A percentile compares a stretch with the other conserved stretches of the same genome.
Evolutionary conservation across 2,329 filamentous ascomycete species (phyloP).

Genomic region (Zasmidium cellare): DNA sequence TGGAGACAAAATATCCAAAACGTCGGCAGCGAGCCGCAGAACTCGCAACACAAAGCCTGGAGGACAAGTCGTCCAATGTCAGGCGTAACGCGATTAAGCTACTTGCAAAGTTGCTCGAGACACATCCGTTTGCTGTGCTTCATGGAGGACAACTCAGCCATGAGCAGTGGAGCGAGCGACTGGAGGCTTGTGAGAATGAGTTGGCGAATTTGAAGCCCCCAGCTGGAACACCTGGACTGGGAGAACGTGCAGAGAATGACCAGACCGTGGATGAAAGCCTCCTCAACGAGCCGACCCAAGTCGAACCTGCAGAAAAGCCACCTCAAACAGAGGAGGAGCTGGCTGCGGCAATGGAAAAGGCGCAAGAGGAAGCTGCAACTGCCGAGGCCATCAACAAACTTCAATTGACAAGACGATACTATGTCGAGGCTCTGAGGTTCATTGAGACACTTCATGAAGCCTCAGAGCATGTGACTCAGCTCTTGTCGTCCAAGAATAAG

Average conservation of each 20-base stretch:
- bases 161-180: slow-evolving; percentile 79
- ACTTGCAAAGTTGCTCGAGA: slow-evolving; percentile 82
- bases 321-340: slow-evolving; percentile 79
- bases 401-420: slow-evolving; percentile 85
- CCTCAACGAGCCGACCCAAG: slow-evolving; percentile 83
- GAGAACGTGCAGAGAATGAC: slow-evolving; percentile 62
- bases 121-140: slow-evolving; percentile 89
- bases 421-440: slow-evolving; percentile 88
- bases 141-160: slow-evolving; percentile 83
- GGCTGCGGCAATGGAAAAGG: slow-evolving; percentile 71
- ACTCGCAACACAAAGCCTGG: slow-evolving; percentile 81
- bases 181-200: slow-evolving; percentile 81
- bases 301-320: slow-evolving; percentile 63
- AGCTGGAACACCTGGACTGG: slow-evolving; percentile 72
- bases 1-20: slow-evolving; percentile 96
- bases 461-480: slow-evolving; percentile 77
- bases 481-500: slow-evolving; percentile 94
- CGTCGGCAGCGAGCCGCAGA: slow-evolving; percentile 84
- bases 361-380: slow-evolving; percentile 82
- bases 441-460: slow-evolving; percentile 87
- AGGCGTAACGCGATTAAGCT: slow-evolving; percentile 93
- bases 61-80: slow-evolving; percentile 98
- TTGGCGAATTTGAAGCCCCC: slow-evolving; percentile 80
- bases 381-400: slow-evolving; percentile 86
- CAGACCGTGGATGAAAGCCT: slow-evolving; percentile 73